Percentiles rank a stretch among this genome's conserved stretches.
These are phyloP conservation scores for Stropharia rugosoannulata DNA, from an alignment of 768 basidiomycete species.

Conservation along the genomic window DNA sequence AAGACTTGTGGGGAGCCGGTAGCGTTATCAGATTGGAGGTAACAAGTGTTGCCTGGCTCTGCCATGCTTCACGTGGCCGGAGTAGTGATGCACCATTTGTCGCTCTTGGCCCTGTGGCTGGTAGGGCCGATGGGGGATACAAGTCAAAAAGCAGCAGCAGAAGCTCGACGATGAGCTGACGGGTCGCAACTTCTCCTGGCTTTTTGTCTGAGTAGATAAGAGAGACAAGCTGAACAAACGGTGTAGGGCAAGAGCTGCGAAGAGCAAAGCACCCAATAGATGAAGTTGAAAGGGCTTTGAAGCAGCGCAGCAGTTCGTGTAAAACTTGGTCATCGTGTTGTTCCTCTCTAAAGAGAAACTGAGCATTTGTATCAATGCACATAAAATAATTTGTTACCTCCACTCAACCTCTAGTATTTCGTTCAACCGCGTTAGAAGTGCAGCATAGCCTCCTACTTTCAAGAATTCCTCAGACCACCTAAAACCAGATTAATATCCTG, in stretches of 20 bases:
- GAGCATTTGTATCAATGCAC: neutral
- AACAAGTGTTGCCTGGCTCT: constrained; percentile 38
- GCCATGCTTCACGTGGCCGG: constrained; percentile 58
- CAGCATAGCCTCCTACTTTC: constrained; percentile 79
- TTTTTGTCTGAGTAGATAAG: constrained; percentile 97
- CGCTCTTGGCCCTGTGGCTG: constrained; percentile 40
- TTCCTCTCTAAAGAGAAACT: constrained; percentile 67
- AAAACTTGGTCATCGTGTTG: constrained; percentile 96
- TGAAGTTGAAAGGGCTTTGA: constrained; percentile 92
- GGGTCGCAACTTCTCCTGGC: constrained; percentile 88
- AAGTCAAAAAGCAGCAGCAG: constrained; percentile 87
- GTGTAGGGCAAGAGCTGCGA: constrained; percentile 84
- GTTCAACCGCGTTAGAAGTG: constrained; percentile 78
- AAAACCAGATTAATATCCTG: neutral
- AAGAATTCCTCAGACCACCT: constrained; percentile 94
- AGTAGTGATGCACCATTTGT: constrained; percentile 15
- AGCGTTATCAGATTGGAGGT: constrained; percentile 57
- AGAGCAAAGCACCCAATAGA: constrained; percentile 88
- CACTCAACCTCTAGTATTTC: constrained; percentile 96
- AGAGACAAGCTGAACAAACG: constrained; percentile 79
- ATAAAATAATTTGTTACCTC: constrained; percentile 55
- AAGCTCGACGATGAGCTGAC: constrained; percentile 89
- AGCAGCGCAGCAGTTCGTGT: constrained; percentile 88
- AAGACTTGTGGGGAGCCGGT: constrained; percentile 68
- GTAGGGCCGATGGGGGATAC: constrained; percentile 72